A percentile compares a stretch with the other conserved stretches of the same genome.
These are phyloP conservation scores for Cyamopsis tetragonoloba DNA, from an alignment of 306 rosid species.

Conservation along the genomic window DNA sequence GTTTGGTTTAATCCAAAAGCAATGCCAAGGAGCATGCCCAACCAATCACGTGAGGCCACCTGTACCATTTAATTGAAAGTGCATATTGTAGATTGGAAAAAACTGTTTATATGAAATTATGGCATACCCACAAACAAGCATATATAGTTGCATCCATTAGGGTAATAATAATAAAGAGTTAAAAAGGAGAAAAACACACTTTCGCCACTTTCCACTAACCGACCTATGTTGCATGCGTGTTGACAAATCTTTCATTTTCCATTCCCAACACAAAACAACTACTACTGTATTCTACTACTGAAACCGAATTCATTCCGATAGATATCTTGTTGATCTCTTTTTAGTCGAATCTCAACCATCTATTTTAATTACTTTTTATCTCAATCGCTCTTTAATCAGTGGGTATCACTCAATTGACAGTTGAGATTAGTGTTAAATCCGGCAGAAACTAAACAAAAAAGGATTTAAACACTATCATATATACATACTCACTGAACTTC, in stretches of 20 bases:
- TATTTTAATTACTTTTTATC: not conserved
- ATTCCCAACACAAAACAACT: constrained; percentile 11
- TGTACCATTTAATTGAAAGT: constrained; percentile 15
- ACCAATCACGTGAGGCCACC: constrained; percentile 31
- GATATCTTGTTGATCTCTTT: no score
- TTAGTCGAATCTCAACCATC: no score
- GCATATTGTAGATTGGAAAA: not conserved
- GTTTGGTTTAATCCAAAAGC: constrained; percentile 28
- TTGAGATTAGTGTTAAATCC: no score
- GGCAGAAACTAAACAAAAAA: no score
- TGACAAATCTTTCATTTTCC: constrained; percentile 42
- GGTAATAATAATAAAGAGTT: not conserved
- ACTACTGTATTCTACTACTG: no score
- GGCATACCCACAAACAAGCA: constrained; percentile 2
- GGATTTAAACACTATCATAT: no score
- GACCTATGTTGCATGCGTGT: constrained; percentile 62
- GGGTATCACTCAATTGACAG: no score
- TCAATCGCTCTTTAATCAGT: no score
- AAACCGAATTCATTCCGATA: no score
- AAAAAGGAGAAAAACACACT: constrained; percentile 34
- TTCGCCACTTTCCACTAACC: constrained; percentile 51
- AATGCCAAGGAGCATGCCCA: constrained; percentile 25
- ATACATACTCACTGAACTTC: no score
- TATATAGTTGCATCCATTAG: not conserved
- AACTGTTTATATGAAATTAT: not conserved